Conservation (phyloP, 2,329 filamentous ascomycete genomes). For the Coniosporium tulheliwenetii region DNA sequence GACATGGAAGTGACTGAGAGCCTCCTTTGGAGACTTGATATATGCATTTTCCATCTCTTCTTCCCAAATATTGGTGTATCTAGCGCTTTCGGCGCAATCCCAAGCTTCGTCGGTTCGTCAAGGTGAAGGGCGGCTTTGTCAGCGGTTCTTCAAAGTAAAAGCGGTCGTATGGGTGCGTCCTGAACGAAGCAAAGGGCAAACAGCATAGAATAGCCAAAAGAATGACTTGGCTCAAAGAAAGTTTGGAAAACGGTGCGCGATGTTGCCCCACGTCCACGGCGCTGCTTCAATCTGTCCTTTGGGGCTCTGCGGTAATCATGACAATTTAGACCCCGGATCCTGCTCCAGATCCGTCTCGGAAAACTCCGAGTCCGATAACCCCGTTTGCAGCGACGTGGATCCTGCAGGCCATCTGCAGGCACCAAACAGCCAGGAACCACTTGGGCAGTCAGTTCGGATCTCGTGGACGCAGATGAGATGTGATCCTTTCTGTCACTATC, state of each 20-base stretch:
- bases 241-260: not conserved
- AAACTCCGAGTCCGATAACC: too few species aligned
- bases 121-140: not conserved
- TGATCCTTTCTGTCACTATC: too few species aligned
- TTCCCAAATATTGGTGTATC: not conserved
- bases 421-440: too few species aligned
- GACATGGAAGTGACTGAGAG: constrained; percentile 20
- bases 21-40: constrained; percentile 15
- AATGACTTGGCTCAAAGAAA: not conserved
- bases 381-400: too few species aligned
- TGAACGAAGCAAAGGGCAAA: not conserved
- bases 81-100: not conserved
- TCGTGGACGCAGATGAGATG: too few species aligned
- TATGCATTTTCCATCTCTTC: constrained; percentile 19
- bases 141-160: not conserved
- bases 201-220: not conserved
- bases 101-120: too few species aligned
- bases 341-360: too few species aligned
- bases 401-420: too few species aligned
- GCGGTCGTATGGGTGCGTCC: not conserved
- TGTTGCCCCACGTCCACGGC: not conserved
- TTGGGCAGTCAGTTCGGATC: too few species aligned
- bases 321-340: too few species aligned
- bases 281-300: not conserved
- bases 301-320: not conserved